Conservation (phyloP, 2,329 filamentous ascomycete species). For the Talaromyces sp. region DNA sequence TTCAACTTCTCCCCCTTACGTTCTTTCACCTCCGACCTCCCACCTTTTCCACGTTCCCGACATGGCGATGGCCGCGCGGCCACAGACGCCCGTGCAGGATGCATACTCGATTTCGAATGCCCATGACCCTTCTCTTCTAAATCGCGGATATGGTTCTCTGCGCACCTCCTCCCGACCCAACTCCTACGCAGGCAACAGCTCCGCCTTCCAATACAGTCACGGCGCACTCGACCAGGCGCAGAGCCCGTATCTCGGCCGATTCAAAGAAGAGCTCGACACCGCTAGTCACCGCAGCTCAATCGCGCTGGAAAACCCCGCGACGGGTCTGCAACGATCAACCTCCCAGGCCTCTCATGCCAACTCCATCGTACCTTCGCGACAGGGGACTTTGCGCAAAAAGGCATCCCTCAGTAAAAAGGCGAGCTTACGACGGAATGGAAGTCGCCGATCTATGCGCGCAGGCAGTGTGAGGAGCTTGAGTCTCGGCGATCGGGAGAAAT, state of each 20-base stretch:
- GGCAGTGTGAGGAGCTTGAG: conserved; percentile 83
- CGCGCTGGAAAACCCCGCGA: conserved; percentile 31
- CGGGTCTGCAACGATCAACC: conserved; percentile 39
- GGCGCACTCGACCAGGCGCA: conserved; percentile 35
- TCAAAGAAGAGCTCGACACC: conserved; percentile 43
- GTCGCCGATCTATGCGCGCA: conserved; percentile 78
- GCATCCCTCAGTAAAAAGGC: conserved; percentile 71
- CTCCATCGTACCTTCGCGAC: conserved; percentile 49
- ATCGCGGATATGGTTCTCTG: conserved; percentile 34
- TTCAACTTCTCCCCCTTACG: conserved; percentile 2
- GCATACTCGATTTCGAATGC: conserved; percentile 36
- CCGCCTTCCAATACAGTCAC: conserved; percentile 41
- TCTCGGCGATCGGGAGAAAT: conserved; percentile 64
- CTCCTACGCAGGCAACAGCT: conserved; percentile 42
- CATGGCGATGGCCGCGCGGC: conserved; percentile 43
- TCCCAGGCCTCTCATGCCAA: conserved; percentile 48
- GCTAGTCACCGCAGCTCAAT: conserved; percentile 40
- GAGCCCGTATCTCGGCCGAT: conserved; percentile 39
- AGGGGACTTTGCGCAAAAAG: conserved; percentile 88
- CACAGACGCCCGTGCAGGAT: conserved; percentile 45
- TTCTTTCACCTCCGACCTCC: neutral
- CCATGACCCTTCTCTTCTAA: conserved; percentile 32
- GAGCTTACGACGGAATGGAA: conserved; percentile 78
- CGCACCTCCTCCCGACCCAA: conserved; percentile 42
- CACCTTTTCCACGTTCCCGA: conserved; percentile 22